Evolutionary conservation across 106 monocot species (phyloP).

Genomic region (Agapanthus africanus): DNA sequence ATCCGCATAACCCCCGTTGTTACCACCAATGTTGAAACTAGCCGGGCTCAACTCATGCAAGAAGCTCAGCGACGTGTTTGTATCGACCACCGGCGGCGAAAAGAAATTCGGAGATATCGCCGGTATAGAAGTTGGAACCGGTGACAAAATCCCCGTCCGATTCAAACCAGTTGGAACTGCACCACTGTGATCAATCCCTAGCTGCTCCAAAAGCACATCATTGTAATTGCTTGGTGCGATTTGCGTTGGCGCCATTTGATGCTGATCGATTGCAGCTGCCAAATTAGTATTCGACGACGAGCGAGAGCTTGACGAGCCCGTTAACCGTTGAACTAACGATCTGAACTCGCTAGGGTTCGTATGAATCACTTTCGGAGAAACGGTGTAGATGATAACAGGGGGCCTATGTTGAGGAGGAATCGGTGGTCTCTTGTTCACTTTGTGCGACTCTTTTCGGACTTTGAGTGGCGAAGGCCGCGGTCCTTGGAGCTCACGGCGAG

Average conservation of each 20-base stretch:
- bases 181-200: constrained; percentile 4
- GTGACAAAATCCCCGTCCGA: constrained; percentile 23
- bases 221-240: too few relatives aligned
- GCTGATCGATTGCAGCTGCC: too few relatives aligned
- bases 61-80: background rate
- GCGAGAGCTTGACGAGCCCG: too few relatives aligned
- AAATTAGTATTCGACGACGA: too few relatives aligned
- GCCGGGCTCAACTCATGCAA: constrained; percentile 9
- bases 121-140: constrained; percentile 27
- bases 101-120: constrained; percentile 32
- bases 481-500: constrained; percentile 41
- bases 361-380: constrained; percentile 63
- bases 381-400: constrained; percentile 59
- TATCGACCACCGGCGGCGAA: constrained; percentile 10
- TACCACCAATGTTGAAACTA: background rate
- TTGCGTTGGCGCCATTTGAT: too few relatives aligned
- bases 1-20: constrained; percentile 5
- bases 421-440: constrained; percentile 54
- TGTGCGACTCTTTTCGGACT: constrained; percentile 52
- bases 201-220: too few relatives aligned
- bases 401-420: constrained; percentile 16
- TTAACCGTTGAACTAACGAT: constrained; percentile 60
- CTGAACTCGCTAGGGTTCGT: constrained; percentile 51
- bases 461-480: constrained; percentile 49
- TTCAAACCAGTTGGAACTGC: background rate